Evolutionary conservation across 2,329 filamentous ascomycete species (phyloP).

Genomic region (Nigrograna mackinnonii): DNA sequence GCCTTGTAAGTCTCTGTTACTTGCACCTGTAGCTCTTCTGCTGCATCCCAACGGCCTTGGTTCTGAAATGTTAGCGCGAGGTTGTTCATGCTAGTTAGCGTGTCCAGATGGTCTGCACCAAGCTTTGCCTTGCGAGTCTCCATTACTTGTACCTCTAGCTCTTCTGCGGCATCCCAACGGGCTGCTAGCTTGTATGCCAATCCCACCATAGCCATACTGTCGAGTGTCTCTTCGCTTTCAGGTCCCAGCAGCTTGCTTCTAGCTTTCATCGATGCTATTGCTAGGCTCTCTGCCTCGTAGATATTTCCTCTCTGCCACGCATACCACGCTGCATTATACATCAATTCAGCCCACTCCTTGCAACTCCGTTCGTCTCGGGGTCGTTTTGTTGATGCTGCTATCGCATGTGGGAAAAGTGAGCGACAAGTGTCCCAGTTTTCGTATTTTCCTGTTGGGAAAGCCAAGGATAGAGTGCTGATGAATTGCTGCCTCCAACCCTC

Average conservation of each 20-base stretch:
- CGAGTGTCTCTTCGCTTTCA: conserved; percentile 4
- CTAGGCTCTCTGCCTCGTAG: conserved; percentile 2
- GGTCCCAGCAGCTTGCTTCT: conserved; percentile 6
- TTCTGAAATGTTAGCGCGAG: too few relatives aligned
- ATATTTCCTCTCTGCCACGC: conserved; percentile 3
- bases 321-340: conserved; percentile 10
- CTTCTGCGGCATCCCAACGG: background rate
- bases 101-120: background rate
- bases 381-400: background rate
- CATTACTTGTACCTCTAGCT: background rate
- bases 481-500: conserved; percentile 27
- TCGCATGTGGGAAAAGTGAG: background rate
- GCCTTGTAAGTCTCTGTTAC: too few relatives aligned
- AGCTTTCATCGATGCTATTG: conserved; percentile 4
- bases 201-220: conserved; percentile 3
- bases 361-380: background rate
- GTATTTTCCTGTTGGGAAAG: conserved; percentile 1
- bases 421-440: background rate
- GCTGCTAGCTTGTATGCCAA: conserved; percentile 4
- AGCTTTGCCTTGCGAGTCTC: background rate
- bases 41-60: too few relatives aligned
- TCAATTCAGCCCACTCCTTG: conserved; percentile 4
- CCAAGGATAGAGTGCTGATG: conserved; percentile 10
- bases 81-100: background rate
- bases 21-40: too few relatives aligned